These are phyloP conservation scores for Dothideomycetes sp. DNA, from an alignment of 2,329 filamentous ascomycete genomes.

Conservation along the genomic window DNA sequence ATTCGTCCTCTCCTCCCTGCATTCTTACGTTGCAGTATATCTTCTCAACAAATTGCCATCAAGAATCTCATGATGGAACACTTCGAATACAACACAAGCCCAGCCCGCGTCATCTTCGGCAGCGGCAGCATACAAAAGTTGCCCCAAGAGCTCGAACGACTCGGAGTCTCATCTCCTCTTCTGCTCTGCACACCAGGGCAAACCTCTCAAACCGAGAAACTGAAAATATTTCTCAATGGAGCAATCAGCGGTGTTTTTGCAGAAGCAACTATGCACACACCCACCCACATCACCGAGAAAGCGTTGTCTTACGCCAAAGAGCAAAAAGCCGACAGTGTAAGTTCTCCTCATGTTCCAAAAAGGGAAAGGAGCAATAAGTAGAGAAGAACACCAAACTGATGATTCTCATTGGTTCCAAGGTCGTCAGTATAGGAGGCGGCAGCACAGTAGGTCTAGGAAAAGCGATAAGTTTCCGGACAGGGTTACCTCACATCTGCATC, in stretches of 20 bases:
- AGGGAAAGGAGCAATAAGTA: too few species aligned
- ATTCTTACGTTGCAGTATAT: too few species aligned
- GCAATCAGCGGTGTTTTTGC: conserved; percentile 38
- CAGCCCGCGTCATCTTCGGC: conserved; percentile 49
- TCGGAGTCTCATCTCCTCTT: conserved; percentile 42
- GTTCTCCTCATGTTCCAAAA: too few species aligned
- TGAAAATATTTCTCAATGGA: conserved; percentile 36
- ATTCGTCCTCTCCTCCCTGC: too few species aligned
- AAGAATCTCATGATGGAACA: too few species aligned
- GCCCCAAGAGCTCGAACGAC: conserved; percentile 34
- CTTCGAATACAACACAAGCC: conserved; percentile 48
- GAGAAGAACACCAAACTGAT: too few species aligned
- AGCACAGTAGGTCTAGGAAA: conserved; percentile 52
- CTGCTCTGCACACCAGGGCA: conserved; percentile 50
- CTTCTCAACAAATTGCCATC: too few species aligned
- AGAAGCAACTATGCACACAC: conserved; percentile 56
- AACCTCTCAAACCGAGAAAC: conserved; percentile 35
- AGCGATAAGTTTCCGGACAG: conserved; percentile 27
- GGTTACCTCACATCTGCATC: conserved; percentile 27
- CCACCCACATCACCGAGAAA: conserved; percentile 47
- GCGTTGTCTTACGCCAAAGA: conserved; percentile 42
- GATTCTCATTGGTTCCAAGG: too few species aligned
- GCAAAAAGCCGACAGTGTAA: conserved; percentile 39
- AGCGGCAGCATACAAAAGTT: conserved; percentile 44
- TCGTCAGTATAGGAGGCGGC: conserved; percentile 54